Percentiles rank a stretch among this genome's conserved stretches.
These are phyloP conservation scores for Stromatinia cepivora DNA, from an alignment of 2,329 filamentous ascomycete species.

Conservation along the genomic window DNA sequence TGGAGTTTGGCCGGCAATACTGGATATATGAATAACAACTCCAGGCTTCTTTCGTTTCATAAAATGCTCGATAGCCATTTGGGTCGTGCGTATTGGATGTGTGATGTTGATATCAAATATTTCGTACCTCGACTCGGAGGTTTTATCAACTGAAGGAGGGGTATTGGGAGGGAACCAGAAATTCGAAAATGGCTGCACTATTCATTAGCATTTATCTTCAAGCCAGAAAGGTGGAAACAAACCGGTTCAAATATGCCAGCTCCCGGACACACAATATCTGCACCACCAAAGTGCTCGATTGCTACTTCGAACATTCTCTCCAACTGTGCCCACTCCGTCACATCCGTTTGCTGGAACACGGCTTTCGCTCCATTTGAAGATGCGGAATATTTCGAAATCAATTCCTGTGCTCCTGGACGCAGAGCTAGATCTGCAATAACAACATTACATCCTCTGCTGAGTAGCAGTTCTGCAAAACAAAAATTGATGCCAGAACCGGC, in stretches of 20 bases:
- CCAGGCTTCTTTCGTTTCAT: slow-evolving; percentile 39
- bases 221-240: slow-evolving; percentile 33
- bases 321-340: slow-evolving; percentile 45
- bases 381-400: slow-evolving; percentile 34
- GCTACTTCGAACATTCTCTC: slow-evolving; percentile 41
- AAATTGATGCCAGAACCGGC: slow-evolving; percentile 55
- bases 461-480: slow-evolving; percentile 47
- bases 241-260: slow-evolving; percentile 49
- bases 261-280: slow-evolving; percentile 46
- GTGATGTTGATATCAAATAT: slow-evolving; percentile 52
- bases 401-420: slow-evolving; percentile 45
- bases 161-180: slow-evolving; percentile 52
- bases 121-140: slow-evolving; percentile 45
- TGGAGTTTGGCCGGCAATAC: slow-evolving; percentile 47
- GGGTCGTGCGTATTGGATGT: slow-evolving; percentile 53
- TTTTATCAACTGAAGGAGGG: slow-evolving; percentile 45
- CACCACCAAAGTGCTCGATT: slow-evolving; percentile 41
- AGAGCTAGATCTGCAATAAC: slow-evolving; percentile 48
- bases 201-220: background rate
- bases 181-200: slow-evolving; percentile 47
- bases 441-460: slow-evolving; percentile 47
- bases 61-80: slow-evolving; percentile 52
- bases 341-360: slow-evolving; percentile 48
- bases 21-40: slow-evolving; percentile 49
- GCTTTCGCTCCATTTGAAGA: slow-evolving; percentile 36